Evolutionary conservation across 1,284 basidiomycete genomes (phyloP).

Genomic region (Tilletia indica): DNA sequence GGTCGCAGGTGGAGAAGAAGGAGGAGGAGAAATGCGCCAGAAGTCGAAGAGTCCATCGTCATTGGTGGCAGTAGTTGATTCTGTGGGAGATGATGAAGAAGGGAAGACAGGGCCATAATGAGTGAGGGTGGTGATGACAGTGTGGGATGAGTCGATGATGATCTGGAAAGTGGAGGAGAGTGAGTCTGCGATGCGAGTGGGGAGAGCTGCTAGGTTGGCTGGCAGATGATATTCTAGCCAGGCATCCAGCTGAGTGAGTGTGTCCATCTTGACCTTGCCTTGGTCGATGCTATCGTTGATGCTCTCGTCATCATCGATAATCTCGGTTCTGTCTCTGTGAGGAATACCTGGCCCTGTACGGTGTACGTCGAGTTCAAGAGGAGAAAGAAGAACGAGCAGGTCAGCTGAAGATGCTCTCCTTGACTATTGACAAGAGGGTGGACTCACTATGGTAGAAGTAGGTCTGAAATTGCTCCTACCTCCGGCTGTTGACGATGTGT

Average conservation of each 20-base stretch:
- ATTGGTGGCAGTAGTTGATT: background rate
- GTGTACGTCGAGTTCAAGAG: conserved; percentile 20
- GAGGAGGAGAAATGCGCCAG: background rate
- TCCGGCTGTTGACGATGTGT: too few species aligned
- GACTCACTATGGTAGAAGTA: conserved; percentile 14
- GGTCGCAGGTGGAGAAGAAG: too few species aligned
- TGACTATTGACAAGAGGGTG: background rate
- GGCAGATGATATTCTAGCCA: conserved; percentile 44
- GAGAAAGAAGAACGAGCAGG: background rate
- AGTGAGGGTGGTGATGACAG: background rate
- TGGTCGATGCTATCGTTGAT: too few species aligned
- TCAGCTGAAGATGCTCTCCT: too few species aligned
- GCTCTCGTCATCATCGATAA: too few species aligned
- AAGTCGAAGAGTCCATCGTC: background rate
- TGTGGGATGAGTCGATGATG: conserved; percentile 12
- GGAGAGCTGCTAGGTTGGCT: conserved; percentile 24
- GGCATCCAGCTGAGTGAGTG: conserved; percentile 42
- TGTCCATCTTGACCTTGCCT: conserved; percentile 31
- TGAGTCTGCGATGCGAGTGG: background rate
- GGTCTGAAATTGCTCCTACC: background rate
- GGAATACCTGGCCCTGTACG: conserved; percentile 22
- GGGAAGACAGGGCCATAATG: conserved; percentile 11
- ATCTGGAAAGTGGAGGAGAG: background rate
- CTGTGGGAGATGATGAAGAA: background rate
- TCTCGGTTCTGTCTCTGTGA: conserved; percentile 15